Conservation (phyloP, 208 protist genomes). For the Acanthamoeba royreba region DNA sequence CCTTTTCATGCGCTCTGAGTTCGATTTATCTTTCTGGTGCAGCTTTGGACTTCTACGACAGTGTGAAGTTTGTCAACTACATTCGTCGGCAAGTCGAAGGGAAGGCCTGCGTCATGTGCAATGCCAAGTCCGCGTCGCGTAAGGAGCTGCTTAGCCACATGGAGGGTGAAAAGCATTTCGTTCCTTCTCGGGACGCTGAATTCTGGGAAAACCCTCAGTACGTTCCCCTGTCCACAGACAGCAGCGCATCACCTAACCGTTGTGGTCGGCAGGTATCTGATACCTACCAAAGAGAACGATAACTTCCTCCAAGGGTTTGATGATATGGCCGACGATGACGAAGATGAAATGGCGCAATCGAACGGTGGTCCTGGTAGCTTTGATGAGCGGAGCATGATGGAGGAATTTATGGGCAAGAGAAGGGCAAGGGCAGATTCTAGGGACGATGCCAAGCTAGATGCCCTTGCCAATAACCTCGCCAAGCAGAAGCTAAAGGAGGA, state of each 20-base stretch:
- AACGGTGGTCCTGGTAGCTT: background rate
- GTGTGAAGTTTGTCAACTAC: constrained; percentile 59
- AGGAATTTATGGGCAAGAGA: background rate
- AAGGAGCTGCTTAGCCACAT: constrained; percentile 1
- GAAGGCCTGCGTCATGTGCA: constrained; percentile 13
- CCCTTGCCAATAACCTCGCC: background rate
- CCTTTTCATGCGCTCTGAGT: background rate
- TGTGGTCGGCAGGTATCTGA: background rate
- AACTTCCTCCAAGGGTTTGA: background rate
- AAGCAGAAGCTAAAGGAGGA: background rate
- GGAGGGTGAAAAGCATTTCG: background rate
- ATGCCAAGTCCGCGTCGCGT: background rate
- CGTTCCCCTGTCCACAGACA: background rate
- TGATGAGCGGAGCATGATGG: background rate
- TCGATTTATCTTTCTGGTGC: background rate
- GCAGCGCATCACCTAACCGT: background rate
- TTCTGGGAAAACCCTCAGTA: constrained; percentile 35
- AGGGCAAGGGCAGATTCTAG: background rate
- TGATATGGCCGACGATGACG: background rate
- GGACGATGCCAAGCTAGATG: background rate
- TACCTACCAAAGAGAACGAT: background rate
- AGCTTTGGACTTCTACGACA: constrained; percentile 56
- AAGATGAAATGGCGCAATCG: background rate
- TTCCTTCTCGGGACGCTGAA: background rate
- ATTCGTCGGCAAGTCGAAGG: constrained; percentile 50